Conservation (phyloP, 257 asterid species). For the Prunella vulgaris region DNA sequence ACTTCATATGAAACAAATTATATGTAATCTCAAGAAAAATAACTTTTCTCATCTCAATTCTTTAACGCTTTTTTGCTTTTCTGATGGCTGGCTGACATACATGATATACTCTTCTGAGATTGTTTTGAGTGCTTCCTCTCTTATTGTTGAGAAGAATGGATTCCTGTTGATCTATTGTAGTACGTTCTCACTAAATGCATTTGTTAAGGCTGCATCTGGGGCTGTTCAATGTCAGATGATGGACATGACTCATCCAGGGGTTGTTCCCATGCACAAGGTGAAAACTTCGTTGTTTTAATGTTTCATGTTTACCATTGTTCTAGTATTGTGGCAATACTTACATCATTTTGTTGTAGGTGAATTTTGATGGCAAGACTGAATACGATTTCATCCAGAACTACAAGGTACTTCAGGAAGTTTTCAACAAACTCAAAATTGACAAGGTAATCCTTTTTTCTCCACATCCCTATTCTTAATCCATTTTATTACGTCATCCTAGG, state of each 20-base stretch:
- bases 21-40: not conserved
- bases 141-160: conserved; percentile 1
- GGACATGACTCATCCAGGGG: conserved; percentile 85
- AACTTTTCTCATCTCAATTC: not conserved
- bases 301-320: not conserved
- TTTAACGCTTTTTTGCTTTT: not conserved
- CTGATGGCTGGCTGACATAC: not conserved
- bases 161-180: not conserved
- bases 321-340: conserved; percentile 19
- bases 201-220: conserved; percentile 79
- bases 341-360: conserved; percentile 48
- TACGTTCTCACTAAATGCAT: conserved; percentile 15
- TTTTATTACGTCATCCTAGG: not conserved
- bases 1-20: not conserved
- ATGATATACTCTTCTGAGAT: not conserved
- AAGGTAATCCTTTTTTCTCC: conserved; percentile 46
- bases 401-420: conserved; percentile 95
- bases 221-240: conserved; percentile 97
- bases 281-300: not conserved
- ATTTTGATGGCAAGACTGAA: conserved; percentile 92
- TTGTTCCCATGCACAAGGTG: conserved; percentile 97
- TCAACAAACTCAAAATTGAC: conserved; percentile 75
- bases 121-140: not conserved
- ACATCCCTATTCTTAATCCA: not conserved
- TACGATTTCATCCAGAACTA: conserved; percentile 93